Evolutionary conservation across 2,329 filamentous ascomycete genomes (phyloP).

Genomic region (Ceratocystis harringtonii): DNA sequence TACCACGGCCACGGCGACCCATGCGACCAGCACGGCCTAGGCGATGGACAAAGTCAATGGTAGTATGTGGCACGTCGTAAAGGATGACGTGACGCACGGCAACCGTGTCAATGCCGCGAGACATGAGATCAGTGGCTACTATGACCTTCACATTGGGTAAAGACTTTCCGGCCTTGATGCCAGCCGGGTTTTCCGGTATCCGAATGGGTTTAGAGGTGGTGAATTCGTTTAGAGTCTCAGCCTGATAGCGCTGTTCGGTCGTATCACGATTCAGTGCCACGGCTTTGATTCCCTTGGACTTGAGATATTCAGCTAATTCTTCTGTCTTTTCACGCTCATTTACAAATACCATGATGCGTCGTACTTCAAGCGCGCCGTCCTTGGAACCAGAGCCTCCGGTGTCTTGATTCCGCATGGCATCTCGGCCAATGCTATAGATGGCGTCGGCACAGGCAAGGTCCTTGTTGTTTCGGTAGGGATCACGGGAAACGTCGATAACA

Average conservation of each 20-base stretch:
- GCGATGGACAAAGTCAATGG: slow-evolving; percentile 95
- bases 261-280: slow-evolving; percentile 75
- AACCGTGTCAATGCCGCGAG: slow-evolving; percentile 84
- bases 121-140: slow-evolving; percentile 86
- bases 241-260: slow-evolving; percentile 52
- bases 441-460: slow-evolving; percentile 84
- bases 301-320: slow-evolving; percentile 64
- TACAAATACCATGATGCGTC: slow-evolving; percentile 87
- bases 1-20: slow-evolving; percentile 74
- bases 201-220: slow-evolving; percentile 36
- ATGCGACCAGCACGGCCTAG: slow-evolving; percentile 84
- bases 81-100: slow-evolving; percentile 82
- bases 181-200: slow-evolving; percentile 26
- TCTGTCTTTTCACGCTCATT: slow-evolving; percentile 86
- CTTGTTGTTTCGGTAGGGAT: slow-evolving; percentile 91
- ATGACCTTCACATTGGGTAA: slow-evolving; percentile 75
- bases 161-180: slow-evolving; percentile 30
- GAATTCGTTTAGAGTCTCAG: slow-evolving; percentile 63
- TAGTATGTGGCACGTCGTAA: slow-evolving; percentile 95
- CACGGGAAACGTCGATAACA: slow-evolving; percentile 77
- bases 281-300: slow-evolving; percentile 76
- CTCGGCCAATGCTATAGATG: slow-evolving; percentile 84
- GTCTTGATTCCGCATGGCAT: slow-evolving; percentile 45
- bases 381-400: slow-evolving; percentile 21
- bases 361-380: slow-evolving; percentile 40